Evolutionary conservation across 2,329 filamentous ascomycete genomes (phyloP), one percentile per base, ranked within the genome.

Genomic region (Beauveria brongniartii): DNA sequence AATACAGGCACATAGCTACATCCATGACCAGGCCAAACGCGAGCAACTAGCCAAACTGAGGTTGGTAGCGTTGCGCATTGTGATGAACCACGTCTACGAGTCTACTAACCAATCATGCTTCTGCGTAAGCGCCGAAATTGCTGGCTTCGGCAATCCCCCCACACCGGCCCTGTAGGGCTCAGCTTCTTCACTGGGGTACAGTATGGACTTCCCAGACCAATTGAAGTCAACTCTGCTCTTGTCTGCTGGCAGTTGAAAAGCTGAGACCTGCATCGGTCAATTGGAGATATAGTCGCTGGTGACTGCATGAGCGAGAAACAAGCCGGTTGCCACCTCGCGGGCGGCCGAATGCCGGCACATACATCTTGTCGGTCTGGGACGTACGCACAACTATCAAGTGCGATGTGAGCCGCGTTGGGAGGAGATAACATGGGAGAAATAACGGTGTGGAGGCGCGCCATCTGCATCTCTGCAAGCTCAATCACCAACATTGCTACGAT

Each of bases 401-500:
- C 22, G 22, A 28, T 9, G 30, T 16, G 26, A n/a, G 28, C 18
- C 26, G 16, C 22, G 24, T 22, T 22, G 20, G 24, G 46, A 51
- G 30, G 18, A 37, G 34, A 12, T 30, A 26, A 12, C 28, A 9
- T 37, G 30, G n/a, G 5, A 22, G 14, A 28, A 52, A 52, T 5
- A 14, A 59, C 57, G 48, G 48, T 40, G 57, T 53, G 48, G 57
- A 59, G 40, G 37, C 44, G 48, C 57, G 57, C 57, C 57, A 53
- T 52, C 57, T 59, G 57, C 57, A 53, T 46, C 48, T 46, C 37
- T 30, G 18, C n/a, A n/a, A 37, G 26, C 20, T 53, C 48, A 34
- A 47, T 59, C 57, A 59, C 57, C 57, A 59, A 59, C 57, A 59
- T 16, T 2, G 20, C 16, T 46, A n/a, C 14, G 26, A 53, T 44